Evolutionary conservation across 2,329 filamentous ascomycete species (phyloP), one percentile per base, ranked within the genome.

Genomic region (Coniochaeta prunicola): DNA sequence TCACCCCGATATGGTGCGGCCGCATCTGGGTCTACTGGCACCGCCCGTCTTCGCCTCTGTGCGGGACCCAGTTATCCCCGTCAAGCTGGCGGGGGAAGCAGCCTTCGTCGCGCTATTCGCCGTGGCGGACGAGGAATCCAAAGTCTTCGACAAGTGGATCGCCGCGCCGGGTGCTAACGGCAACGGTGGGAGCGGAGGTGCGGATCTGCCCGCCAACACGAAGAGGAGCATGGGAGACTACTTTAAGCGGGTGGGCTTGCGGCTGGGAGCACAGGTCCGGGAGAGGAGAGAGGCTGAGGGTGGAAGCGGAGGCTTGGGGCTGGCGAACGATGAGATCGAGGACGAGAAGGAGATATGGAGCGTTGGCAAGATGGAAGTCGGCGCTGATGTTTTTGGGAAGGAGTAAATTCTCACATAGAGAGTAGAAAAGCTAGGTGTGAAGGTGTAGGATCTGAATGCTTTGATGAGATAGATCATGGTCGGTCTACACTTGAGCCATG

Each of bases 311-410:
- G 91, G 92, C 0, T 71, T 97, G 56, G 92, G 92, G 0, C 72
- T 99, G 67, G 90, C 88, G 34, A 92, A 90, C 69, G 94, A 99
- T 72, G 94, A 99, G 76, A 78, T 86, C 33, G 94, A 99, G 69
- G 94, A 99, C 74, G 91, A 97, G 78, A 88, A 85, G 73, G 94
- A 99, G 77, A 87, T 99, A 62, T 96, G 92, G 92, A 94, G 90
- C 71, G 89, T 99, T 56, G 94, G 94, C 6, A 92, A 89, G 74
- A 86, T 96, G 56, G 93, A 97, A 70, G 76, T 92, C 13, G 77
- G 76, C 53, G 88, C 83, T 9, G 89, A 91, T 59, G 71, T 77
- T 7, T 81, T 81, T 69, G 71, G 73, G 53, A 76, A 76, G 61
- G 70, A 75, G 42, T 71, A 63, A 17, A 56, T 5, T 53, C n/a